Conservation (phyloP, 768 basidiomycete genomes). For the Phylloporus sp. region DNA sequence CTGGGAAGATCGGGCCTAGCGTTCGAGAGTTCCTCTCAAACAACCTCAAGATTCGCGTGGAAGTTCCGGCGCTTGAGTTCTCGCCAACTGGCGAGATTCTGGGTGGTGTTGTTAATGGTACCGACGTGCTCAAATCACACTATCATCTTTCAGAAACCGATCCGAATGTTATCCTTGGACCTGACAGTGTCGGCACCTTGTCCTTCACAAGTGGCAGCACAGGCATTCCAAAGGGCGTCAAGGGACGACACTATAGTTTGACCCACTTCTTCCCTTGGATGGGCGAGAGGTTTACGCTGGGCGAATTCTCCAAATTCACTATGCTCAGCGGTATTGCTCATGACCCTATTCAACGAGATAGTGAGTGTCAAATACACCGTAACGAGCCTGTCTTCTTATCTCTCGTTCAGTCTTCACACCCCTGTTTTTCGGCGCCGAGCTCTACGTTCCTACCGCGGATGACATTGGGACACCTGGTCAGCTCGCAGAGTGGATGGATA, state of each 20-base stretch:
- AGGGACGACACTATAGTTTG: conserved; percentile 89
- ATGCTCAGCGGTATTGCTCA: conserved; percentile 99
- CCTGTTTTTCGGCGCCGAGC: conserved; percentile 91
- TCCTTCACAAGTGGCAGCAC: conserved; percentile 98
- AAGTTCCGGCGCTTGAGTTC: conserved; percentile 86
- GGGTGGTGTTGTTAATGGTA: conserved; percentile 50
- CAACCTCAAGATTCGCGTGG: conserved; percentile 80
- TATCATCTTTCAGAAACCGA: conserved; percentile 57
- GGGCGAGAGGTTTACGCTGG: conserved; percentile 78
- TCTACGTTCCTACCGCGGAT: conserved; percentile 94
- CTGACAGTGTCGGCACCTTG: conserved; percentile 89
- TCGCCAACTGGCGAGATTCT: conserved; percentile 54
- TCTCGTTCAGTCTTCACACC: conserved; percentile 84
- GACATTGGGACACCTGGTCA: conserved; percentile 96
- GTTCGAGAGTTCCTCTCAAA: conserved; percentile 79
- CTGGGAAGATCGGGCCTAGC: conserved; percentile 70
- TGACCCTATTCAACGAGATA: conserved; percentile 98
- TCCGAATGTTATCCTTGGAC: conserved; percentile 83
- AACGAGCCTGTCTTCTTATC: neutral
- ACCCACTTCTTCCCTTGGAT: conserved; percentile 99
- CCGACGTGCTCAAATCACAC: conserved; percentile 60
- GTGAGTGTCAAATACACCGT: conserved; percentile 48
- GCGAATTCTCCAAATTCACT: conserved; percentile 78
- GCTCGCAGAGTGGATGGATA: conserved; percentile 98
- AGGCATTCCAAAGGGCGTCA: conserved; percentile 97